A percentile compares a stretch with the other conserved stretches of the same genome.
Evolutionary conservation across 2,329 filamentous ascomycete species (phyloP).

Genomic region (Aspergillus eucalypticola): DNA sequence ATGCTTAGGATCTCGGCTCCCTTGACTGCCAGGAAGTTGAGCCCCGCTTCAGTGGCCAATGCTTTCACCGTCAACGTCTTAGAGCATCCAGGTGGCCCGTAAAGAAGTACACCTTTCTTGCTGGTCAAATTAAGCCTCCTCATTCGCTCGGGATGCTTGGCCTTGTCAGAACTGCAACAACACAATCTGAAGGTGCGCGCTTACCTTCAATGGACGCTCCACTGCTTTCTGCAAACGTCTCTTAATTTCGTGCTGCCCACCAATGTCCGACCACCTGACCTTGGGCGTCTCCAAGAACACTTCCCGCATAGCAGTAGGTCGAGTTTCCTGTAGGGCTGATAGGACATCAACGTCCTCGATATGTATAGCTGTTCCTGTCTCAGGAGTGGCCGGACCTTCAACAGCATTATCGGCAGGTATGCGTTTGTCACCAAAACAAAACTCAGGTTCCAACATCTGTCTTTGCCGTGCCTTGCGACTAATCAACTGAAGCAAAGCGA

Average conservation of each 20-base stretch:
- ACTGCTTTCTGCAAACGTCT: slow-evolving; percentile 62
- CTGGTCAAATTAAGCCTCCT: slow-evolving; percentile 56
- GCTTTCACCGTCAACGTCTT: slow-evolving; percentile 93
- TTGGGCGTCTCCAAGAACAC: slow-evolving; percentile 86
- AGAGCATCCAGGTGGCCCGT: slow-evolving; percentile 90
- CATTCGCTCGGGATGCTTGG: slow-evolving; percentile 53
- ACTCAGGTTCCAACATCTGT: slow-evolving; percentile 22
- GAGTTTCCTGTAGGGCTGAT: slow-evolving; percentile 65
- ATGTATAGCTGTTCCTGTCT: slow-evolving; percentile 26
- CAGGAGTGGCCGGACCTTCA: slow-evolving; percentile 8
- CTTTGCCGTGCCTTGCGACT: slow-evolving; percentile 43
- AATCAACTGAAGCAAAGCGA: slow-evolving; percentile 62
- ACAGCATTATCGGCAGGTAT: neutral
- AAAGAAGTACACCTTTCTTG: slow-evolving; percentile 81
- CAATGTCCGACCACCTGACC: slow-evolving; percentile 83
- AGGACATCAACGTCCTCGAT: slow-evolving; percentile 40
- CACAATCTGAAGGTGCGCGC: neutral
- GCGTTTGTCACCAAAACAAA: neutral
- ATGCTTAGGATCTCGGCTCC: slow-evolving; percentile 91
- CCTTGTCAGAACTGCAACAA: neutral
- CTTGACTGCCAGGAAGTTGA: slow-evolving; percentile 94
- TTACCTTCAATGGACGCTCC: slow-evolving; percentile 59
- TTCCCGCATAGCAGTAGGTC: slow-evolving; percentile 83
- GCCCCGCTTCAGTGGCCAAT: slow-evolving; percentile 82
- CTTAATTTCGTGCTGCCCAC: slow-evolving; percentile 78